These are phyloP conservation scores for Penicillium nordicum DNA, from an alignment of 2,329 filamentous ascomycete genomes.

Conservation along the genomic window DNA sequence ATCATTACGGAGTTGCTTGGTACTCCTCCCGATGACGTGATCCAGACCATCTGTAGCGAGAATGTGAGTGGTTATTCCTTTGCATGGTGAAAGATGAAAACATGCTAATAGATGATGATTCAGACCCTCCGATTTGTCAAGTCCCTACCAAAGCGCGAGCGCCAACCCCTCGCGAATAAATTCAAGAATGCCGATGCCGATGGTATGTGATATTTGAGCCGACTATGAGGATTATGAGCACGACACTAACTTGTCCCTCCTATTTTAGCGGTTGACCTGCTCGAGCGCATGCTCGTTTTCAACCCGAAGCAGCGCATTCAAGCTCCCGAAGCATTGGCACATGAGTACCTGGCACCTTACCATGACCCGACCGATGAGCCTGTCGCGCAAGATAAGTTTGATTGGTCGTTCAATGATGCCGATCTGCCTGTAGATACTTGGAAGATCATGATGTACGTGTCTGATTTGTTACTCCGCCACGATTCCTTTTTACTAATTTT, in stretches of 20 bases:
- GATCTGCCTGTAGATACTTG: constrained; percentile 98
- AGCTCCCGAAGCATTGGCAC: constrained; percentile 77
- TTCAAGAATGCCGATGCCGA: constrained; percentile 91
- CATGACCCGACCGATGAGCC: constrained; percentile 97
- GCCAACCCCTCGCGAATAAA: constrained; percentile 79
- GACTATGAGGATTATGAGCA: background rate
- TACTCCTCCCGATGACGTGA: constrained; percentile 96
- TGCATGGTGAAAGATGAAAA: background rate
- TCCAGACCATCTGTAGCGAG: constrained; percentile 96
- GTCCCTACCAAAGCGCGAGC: constrained; percentile 89
- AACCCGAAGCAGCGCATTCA: constrained; percentile 95
- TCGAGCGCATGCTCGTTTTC: constrained; percentile 97
- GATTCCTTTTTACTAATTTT: constrained; percentile 6
- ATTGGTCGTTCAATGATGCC: constrained; percentile 99
- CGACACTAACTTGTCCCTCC: constrained; percentile 11
- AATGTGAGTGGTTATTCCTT: constrained; percentile 61
- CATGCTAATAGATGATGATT: constrained; percentile 23
- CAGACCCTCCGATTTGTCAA: constrained; percentile 96
- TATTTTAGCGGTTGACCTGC: constrained; percentile 74
- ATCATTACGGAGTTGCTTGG: constrained; percentile 98
- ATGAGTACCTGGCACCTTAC: constrained; percentile 93
- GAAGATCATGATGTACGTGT: constrained; percentile 98
- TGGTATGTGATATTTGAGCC: constrained; percentile 53
- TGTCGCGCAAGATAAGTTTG: constrained; percentile 93
- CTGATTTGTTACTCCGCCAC: background rate